Evolutionary conservation across 441 rosid species (phyloP).

Genomic region (Erodium chrysanthum): DNA sequence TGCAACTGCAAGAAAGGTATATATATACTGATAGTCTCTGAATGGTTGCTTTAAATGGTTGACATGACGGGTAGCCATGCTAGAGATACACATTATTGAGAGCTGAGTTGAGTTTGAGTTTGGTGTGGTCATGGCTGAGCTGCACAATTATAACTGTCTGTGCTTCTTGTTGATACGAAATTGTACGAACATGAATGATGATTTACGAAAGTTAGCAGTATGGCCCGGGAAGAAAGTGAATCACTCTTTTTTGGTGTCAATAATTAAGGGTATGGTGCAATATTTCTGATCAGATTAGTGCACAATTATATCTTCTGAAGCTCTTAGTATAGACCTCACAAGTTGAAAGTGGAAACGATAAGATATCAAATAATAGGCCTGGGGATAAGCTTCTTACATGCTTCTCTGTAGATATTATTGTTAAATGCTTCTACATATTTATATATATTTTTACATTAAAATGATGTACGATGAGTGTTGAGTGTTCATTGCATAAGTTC

Average conservation of each 20-base stretch:
- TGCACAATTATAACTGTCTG: not conserved
- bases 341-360: constrained; percentile 45
- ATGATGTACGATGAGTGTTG: too few species aligned
- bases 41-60: constrained; percentile 30
- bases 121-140: not conserved
- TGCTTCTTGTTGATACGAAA: constrained; percentile 33
- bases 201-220: not conserved
- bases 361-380: constrained; percentile 39
- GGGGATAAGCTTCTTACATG: constrained; percentile 42
- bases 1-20: constrained; percentile 21
- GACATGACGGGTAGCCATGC: constrained; percentile 35
- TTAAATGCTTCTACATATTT: not conserved
- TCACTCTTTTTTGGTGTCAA: constrained; percentile 1
- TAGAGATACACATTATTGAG: not conserved
- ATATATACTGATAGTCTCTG: constrained; percentile 26
- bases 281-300: constrained; percentile 6
- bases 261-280: constrained; percentile 18
- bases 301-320: constrained; percentile 25
- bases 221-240: constrained; percentile 6
- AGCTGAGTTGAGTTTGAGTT: not conserved
- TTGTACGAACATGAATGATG: constrained; percentile 45
- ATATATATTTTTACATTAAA: not conserved
- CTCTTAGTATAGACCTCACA: constrained; percentile 50
- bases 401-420: not conserved
- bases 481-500: too few species aligned